Evolutionary conservation across 805 yeast genomes (phyloP), one percentile per base, ranked within the genome.

Genomic region (Candida coleopterorum): DNA sequence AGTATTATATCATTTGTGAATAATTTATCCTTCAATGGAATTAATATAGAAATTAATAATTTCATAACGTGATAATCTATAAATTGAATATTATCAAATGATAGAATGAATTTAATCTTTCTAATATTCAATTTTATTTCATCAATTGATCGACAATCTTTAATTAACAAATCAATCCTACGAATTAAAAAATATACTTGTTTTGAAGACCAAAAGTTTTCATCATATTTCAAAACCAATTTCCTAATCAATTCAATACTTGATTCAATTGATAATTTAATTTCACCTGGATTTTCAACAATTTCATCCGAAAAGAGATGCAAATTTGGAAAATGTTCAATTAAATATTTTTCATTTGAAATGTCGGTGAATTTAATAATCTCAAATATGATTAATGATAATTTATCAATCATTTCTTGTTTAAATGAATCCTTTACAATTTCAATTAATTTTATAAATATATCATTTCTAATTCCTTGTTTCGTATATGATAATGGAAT

Each of bases 401-500:
- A 42, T 26, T 53, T 56, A 10, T 49, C 48, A 21, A 39, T 37
- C 27, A 61, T 38, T 11, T 57, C 58, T 3, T 28, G 25, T 26
- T 50, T 53, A 35, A 48, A 59, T 4, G 31, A 23, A 1, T 45
- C 43, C n/a, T 50, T 50, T 17, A 60, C 45, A 4, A 38, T 15
- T 2, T 25, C 9, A 12, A 42, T 25, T 42, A 48, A 22, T 7
- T 26, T 23, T 4, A 44, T 49, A 24, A 58, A 62, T 0, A 68
- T 47, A 4, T 55, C 55, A 34, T 58, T 53, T 38, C 71, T 48
- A 1, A 52, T 34, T 0, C 78, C 77, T 23, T 50, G 52, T 10
- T 50, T 53, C 0, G 73, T 53, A 42, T 58, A 74, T 0, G 76
- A 55, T 15, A 75, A 44, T 0, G 81, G 67, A 1, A 77, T 54